Evolutionary conservation across 1,284 basidiomycete species (phyloP), one percentile per base, ranked within the genome.

Genomic region (Vanrija sp.): DNA sequence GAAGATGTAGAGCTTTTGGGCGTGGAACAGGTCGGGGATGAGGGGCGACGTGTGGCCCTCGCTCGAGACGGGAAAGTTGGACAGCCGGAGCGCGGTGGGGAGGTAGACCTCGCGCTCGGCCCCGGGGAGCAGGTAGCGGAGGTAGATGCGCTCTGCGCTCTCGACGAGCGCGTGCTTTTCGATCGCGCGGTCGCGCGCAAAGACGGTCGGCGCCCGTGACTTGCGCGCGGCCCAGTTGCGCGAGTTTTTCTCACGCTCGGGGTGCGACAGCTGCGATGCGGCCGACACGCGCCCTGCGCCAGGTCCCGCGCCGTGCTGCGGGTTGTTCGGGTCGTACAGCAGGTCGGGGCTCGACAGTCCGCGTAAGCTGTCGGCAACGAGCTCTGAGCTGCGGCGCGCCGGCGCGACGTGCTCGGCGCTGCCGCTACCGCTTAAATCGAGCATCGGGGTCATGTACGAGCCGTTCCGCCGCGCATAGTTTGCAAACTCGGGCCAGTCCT

Each of bases 401-500:
- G 56, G 24, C 9, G 39, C 19, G 12, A 43, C 23, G 25, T 38
- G 23, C 47, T 51, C 49, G 45, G 4, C 50, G 45, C 45, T 71
- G 56, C 27, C 50, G 45, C 45, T 71, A 55, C 27, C 23, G 15
- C 20, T 38, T 5, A 53, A 44, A 41, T 56, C 49, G 38, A 59
- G 51, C 25, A 97, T 85, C 4, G 87, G 86, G 24, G 90, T 88
- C 70, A 97, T 97, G 60, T 72, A 64, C 48, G 78, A 73, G 42
- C 77, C 69, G 53, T 75, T 66, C 3, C 57, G 56, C 45, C 72
- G 83, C 18, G 92, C 92, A 69, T 91, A 90, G 62, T 88, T 85
- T 83, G 89, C 94, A 70, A 94, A 98, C 71, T 94, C 89, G 6
- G 95, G 95, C 94, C 94, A 98, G 72, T 97, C 95, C 19, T 96